These are phyloP conservation scores for Hemileia vastatrix DNA, from an alignment of 1,284 basidiomycete genomes.

Conservation along the genomic window DNA sequence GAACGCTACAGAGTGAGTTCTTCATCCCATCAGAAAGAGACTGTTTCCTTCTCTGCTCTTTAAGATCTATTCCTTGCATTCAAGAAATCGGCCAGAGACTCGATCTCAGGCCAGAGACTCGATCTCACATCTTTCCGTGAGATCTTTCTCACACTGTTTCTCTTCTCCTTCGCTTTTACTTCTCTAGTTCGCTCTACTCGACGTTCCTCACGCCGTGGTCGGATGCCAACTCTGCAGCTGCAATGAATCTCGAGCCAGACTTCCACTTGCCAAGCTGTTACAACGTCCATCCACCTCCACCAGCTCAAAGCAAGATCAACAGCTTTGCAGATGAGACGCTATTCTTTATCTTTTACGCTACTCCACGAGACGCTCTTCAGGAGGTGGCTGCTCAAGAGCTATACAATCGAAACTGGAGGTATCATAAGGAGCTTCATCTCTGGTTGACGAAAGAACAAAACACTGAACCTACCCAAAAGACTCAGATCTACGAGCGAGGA, in stretches of 20 bases:
- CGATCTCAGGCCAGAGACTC: too few species aligned
- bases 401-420: constrained; percentile 95
- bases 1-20: constrained; percentile 53
- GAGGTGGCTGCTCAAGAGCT: constrained; percentile 92
- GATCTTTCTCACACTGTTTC: background rate
- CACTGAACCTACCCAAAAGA: constrained; percentile 69
- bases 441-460: constrained; percentile 92
- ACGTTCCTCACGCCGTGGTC: constrained; percentile 96
- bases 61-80: constrained; percentile 22
- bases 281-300: constrained; percentile 79
- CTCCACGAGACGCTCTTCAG: constrained; percentile 82
- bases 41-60: constrained; percentile 24
- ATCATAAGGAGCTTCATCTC: constrained; percentile 83
- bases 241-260: constrained; percentile 67
- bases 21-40: too few species aligned
- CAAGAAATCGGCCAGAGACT: too few species aligned
- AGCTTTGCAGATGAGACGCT: constrained; percentile 93
- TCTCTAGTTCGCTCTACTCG: constrained; percentile 67
- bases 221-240: constrained; percentile 69
- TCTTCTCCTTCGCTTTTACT: constrained; percentile 18
- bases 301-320: constrained; percentile 72
- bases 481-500: constrained; percentile 76
- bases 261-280: constrained; percentile 91
- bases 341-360: constrained; percentile 97
- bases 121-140: background rate